Evolutionary conservation across 2,329 filamentous ascomycete genomes (phyloP), one percentile per base, ranked within the genome.

Genomic region (Diaporthe helianthi): DNA sequence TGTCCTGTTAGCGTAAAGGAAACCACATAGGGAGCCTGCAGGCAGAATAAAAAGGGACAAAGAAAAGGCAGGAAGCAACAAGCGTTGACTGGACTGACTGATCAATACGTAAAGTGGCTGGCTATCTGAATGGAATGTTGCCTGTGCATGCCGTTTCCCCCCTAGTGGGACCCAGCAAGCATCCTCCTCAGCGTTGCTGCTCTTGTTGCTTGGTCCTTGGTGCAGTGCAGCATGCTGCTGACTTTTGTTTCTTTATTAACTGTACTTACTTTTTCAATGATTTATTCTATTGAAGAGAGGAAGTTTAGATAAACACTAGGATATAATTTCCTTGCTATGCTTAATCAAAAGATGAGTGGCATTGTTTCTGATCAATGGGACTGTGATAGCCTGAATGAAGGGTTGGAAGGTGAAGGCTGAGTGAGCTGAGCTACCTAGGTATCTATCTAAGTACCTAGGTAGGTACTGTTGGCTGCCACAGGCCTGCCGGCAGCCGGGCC

Each of bases 121-220:
- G n/a, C n/a, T n/a, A n/a, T n/a, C n/a, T n/a, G n/a, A n/a, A n/a
- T 38, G 36, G 36, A 38, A 38, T 10, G 36, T 38, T 38, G 13
- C 36, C 36, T 38, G 33, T n/a, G n/a, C n/a, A n/a, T n/a, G n/a
- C n/a, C n/a, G n/a, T n/a, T n/a, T n/a, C n/a, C n/a, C n/a, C n/a
- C n/a, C n/a, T 38, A 38, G 29, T 49, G 41, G 58, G 33, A 61
- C 58, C 58, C 19, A 47, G 24, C 33, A 26, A 55, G 58, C 41
- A 61, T 26, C 58, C 41, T 47, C 33, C 58, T 61, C 24, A 10
- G 17, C 38, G 6, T 38, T 46, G 38, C 24, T 19, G n/a, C 15
- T 8, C 36, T 46, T 46, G 54, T n/a, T 38, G 22, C 26, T 26
- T 8, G 4, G 24, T 15, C 38, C 13, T 7, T n/a, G 53, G 10